Evolutionary conservation across 331 rosid genomes (phyloP).

Genomic region (Phaseolus coccineus): DNA sequence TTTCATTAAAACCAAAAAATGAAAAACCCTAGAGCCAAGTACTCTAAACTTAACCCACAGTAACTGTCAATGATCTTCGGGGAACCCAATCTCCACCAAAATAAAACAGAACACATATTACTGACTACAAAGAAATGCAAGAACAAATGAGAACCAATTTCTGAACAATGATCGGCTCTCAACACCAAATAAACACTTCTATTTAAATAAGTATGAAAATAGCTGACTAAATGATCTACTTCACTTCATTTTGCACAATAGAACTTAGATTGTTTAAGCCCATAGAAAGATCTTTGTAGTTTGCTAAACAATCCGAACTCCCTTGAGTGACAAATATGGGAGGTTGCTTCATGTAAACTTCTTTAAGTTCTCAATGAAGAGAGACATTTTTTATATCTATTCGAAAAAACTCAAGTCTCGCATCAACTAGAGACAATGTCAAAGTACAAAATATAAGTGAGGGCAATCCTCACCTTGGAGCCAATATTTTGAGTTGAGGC

Average conservation of each 20-base stretch:
- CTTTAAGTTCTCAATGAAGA: not conserved
- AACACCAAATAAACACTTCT: not conserved
- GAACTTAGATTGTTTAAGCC: not conserved
- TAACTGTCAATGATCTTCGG: not conserved
- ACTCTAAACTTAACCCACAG: not conserved
- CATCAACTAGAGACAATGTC: too few species aligned
- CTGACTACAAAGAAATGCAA: not conserved
- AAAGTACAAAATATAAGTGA: too few species aligned
- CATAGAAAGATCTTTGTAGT: not conserved
- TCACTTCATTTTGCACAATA: not conserved
- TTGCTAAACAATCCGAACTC: not conserved
- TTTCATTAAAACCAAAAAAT: not conserved
- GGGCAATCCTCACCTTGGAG: too few species aligned
- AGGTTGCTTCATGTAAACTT: not conserved
- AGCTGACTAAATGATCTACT: not conserved
- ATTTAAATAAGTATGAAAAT: not conserved
- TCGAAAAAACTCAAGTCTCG: too few species aligned
- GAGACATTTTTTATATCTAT: not conserved
- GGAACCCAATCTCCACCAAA: not conserved
- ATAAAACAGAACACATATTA: not conserved
- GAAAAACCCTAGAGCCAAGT: not conserved
- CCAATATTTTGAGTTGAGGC: too few species aligned
- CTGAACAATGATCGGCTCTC: not conserved
- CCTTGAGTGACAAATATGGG: not conserved
- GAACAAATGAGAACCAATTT: conserved; percentile 4